phyloP scores from a whole-genome alignment of 2,329 filamentous ascomycete species.

The Aspergillus oerlinghausenensis region DNA sequence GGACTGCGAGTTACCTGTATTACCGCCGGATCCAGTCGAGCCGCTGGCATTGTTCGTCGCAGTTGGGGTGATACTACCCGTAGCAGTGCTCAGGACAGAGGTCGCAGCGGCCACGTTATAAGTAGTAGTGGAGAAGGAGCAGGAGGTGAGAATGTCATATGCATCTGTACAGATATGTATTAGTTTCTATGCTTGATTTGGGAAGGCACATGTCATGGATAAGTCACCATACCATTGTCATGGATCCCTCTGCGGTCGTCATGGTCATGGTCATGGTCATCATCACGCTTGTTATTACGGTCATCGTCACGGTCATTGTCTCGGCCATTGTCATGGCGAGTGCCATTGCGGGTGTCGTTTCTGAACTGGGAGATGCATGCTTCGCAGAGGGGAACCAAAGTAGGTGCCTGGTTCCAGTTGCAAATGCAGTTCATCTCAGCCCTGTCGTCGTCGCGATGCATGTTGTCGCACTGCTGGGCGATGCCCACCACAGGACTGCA shows the following conservation, averaged over 20 bases:
- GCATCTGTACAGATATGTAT: slow-evolving; percentile 18
- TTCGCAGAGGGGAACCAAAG: slow-evolving; percentile 27
- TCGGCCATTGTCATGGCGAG: not conserved
- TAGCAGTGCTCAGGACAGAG: slow-evolving; percentile 6
- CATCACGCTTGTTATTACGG: too few relatives aligned
- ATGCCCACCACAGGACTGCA: slow-evolving; percentile 22
- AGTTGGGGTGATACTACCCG: not conserved
- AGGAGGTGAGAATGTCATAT: slow-evolving; percentile 27
- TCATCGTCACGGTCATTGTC: slow-evolving; percentile 10
- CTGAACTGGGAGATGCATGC: slow-evolving; percentile 29
- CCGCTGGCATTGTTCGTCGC: not conserved
- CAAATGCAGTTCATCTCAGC: slow-evolving; percentile 27
- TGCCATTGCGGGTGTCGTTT: slow-evolving; percentile 8
- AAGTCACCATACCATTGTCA: slow-evolving; percentile 22
- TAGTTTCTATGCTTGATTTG: not conserved
- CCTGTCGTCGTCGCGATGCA: slow-evolving; percentile 19
- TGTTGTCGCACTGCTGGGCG: slow-evolving; percentile 21
- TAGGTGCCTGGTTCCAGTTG: slow-evolving; percentile 21
- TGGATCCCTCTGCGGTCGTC: slow-evolving; percentile 13
- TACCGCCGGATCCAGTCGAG: not conserved
- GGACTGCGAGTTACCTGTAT: not conserved
- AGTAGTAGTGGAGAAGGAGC: slow-evolving; percentile 23
- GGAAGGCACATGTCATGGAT: not conserved
- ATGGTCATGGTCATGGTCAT: slow-evolving; percentile 8
- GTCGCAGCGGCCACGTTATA: slow-evolving; percentile 23